Evolutionary conservation across 2,329 filamentous ascomycete genomes (phyloP).

Genomic region (Aspergillus quadricinctus): DNA sequence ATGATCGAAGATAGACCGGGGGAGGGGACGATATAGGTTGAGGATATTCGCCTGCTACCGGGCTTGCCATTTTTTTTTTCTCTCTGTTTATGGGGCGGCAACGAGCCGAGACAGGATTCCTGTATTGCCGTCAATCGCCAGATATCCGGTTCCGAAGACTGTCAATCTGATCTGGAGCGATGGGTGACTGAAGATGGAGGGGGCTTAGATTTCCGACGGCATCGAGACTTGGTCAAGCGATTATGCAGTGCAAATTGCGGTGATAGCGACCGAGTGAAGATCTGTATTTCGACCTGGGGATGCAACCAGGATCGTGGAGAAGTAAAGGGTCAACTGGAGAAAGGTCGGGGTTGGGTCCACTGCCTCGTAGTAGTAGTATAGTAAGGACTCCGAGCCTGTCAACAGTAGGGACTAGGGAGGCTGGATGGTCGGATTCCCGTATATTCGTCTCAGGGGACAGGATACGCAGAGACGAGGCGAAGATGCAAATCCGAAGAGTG

Average conservation of each 20-base stretch:
- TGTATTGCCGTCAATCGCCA: neutral
- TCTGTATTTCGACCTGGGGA: neutral
- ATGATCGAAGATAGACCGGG: slow-evolving; percentile 40
- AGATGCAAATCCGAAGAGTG: neutral
- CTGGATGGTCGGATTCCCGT: neutral
- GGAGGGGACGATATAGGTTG: slow-evolving; percentile 38
- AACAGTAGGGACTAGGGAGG: neutral
- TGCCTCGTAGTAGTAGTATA: neutral
- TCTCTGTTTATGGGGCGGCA: neutral
- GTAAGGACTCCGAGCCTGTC: neutral
- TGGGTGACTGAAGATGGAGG: neutral
- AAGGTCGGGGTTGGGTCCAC: neutral
- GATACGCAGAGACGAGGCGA: neutral
- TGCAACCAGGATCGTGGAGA: neutral
- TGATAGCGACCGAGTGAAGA: neutral
- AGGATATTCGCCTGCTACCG: slow-evolving; percentile 18
- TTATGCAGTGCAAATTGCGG: neutral
- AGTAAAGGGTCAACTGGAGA: neutral
- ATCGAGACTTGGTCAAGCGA: neutral
- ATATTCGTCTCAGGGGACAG: neutral
- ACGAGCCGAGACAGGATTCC: neutral
- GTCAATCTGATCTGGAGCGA: neutral
- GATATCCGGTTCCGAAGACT: neutral
- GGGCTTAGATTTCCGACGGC: neutral
- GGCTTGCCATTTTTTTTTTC: slow-evolving; percentile 24